Base-by-base conservation (phyloP, 179 eudicot species). In the Amaranthus tricolor region DNA sequence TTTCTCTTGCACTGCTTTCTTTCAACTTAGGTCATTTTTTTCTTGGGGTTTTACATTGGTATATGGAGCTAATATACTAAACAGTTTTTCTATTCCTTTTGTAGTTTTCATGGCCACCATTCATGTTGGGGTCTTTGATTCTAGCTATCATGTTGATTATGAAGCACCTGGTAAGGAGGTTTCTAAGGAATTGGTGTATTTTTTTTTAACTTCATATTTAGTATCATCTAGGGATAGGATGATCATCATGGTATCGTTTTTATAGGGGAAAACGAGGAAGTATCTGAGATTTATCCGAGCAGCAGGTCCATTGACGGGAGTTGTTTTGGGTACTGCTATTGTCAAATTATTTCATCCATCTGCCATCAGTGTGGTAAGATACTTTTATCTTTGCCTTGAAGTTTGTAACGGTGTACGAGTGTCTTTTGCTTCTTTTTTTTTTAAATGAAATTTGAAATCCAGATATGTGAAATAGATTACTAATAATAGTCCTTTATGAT, bases 91-190 rank as follows among this genome's bases (percentile, higher is more conserved):
- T 49, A 61, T 78, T 72, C 62, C 40, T 83, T 73, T 68, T 87
- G 89, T 75, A 96, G 99, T 96, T 96, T 84, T 84, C 82, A 50
- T 96, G 99, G 99, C 98, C 86, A n/a, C 98, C 99, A 48, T 96
- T 96, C 70, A 82, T 91, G 68, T 79, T 96, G 91, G 99, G 99
- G 70, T 93, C 96, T 13, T 68, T 82, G 79, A 78, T 89, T 62
- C 91, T 96, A 57, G 99, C 91, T 59, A 82, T 96, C 71, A 86
- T 96, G 70, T 76, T 93, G 83, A 84, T 44, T 59, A 96, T 95
- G 99, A 95, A 95, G 83, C 94, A 96, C 82, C 78, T 96, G 98
- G 99, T 96, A 91, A 71, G 85, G 20, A 62, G 45, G 47, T 55
- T 17, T 19, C 49, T 13, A 68, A 20, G 12, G 44, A 44, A 0